These are phyloP conservation scores for Cladophialophora chaetospira DNA, from an alignment of 2,329 filamentous ascomycete genomes.

Conservation along the genomic window DNA sequence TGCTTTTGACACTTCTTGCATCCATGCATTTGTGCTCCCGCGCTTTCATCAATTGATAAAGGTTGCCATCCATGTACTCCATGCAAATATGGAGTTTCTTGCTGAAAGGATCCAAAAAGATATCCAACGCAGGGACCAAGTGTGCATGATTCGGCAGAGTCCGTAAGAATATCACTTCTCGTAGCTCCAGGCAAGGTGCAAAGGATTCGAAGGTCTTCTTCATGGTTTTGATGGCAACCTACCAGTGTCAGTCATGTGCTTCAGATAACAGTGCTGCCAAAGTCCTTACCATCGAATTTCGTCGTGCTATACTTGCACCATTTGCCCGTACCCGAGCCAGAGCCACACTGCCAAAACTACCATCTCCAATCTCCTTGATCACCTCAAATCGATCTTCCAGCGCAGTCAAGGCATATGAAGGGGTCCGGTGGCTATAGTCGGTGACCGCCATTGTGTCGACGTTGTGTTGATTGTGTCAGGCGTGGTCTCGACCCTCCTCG, in stretches of 20 bases:
- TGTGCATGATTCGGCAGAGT: conserved; percentile 86
- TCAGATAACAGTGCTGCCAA: background rate
- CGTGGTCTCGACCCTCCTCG: background rate
- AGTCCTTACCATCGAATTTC: conserved; percentile 79
- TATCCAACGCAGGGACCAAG: conserved; percentile 94
- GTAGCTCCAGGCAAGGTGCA: conserved; percentile 82
- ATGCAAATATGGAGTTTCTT: conserved; percentile 97
- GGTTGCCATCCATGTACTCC: conserved; percentile 99
- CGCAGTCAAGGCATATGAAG: conserved; percentile 58
- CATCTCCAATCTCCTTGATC: conserved; percentile 97
- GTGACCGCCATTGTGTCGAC: conserved; percentile 72
- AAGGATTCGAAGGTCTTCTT: conserved; percentile 99
- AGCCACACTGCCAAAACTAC: conserved; percentile 95
- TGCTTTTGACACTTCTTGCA: conserved; percentile 90
- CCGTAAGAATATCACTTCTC: conserved; percentile 94
- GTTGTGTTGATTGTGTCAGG: background rate
- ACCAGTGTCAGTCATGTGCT: conserved; percentile 23
- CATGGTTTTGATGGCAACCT: conserved; percentile 99
- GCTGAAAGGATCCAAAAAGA: conserved; percentile 93
- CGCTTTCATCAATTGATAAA: conserved; percentile 98
- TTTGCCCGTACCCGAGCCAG: conserved; percentile 89
- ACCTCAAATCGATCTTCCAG: conserved; percentile 96
- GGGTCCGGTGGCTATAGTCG: conserved; percentile 71
- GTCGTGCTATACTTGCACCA: conserved; percentile 81
- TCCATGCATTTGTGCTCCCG: conserved; percentile 94